Evolutionary conservation across 371 early-diverging fungal genomes (phyloP), one percentile per base, ranked within the genome.

Genomic region (Apophysomyces elegans): DNA sequence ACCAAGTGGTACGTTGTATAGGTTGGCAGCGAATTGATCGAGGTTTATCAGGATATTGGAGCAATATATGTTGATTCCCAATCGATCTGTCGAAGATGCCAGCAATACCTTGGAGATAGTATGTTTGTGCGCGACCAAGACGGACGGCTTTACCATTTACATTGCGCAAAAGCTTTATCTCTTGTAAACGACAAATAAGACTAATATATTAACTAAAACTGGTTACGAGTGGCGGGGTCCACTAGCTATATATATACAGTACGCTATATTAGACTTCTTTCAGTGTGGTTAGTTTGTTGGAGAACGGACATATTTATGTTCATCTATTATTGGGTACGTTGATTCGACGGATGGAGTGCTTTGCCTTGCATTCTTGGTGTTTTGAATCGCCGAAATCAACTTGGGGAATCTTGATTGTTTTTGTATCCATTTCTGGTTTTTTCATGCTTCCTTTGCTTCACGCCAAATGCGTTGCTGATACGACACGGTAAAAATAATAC

Each of bases 131-230:
- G 84, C 37, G 72, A 76, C 16, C 80, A 79, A 43, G 73, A 80
- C 50, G 84, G 78, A 32, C 72, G 74, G 56, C 61, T 86, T n/a
- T 66, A 84, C 9, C 89, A 90, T 64, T 56, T 86, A 32, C 81
- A 86, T 59, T 88, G 89, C 62, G 86, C 83, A 7, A 70, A 78
- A 54, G 32, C 65, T 7, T 36, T 71, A 13, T 74, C 73, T 3
- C 47, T 70, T 35, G 45, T 77, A 43, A 60, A 67, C 45, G 9
- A 64, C 37, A 39, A 62, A 26, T 26, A 26, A 2, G 32, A 26
- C 32, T 26, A 26, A 26, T 26, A 26, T 26, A 26, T 26, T 2
- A 26, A 26, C 32, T 37, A 50, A 58, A 50, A 50, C 21, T 26
- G 54, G 21, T 50, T 6, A 45, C 61, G 21, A 50, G 54, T 50